Evolutionary conservation across 2,329 filamentous ascomycete genomes (phyloP), one percentile per base, ranked within the genome.

Genomic region (Claviceps africana): DNA sequence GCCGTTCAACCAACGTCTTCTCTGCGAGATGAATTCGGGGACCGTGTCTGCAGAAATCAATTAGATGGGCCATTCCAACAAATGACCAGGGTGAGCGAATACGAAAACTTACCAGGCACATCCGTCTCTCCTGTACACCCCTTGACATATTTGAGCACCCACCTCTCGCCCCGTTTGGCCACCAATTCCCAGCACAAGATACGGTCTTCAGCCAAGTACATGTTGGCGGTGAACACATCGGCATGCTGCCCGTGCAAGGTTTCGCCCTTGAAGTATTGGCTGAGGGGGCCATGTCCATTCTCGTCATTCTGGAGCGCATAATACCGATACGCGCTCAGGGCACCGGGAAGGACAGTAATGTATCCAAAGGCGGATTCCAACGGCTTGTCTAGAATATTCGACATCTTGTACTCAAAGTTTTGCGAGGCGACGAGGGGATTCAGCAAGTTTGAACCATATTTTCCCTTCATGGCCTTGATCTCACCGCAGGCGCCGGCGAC

Each of bases 371-470:
- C 91, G 0, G 88, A 95, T 67, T 98, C 93, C 2, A 98, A 74
- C 0, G 93, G 93, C 68, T 98, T 98, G 66, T 98, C 93, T 28
- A 98, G 76, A 61, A 98, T 98, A 62, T 98, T 98, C 42, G 89
- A 95, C 88, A 98, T 96, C 70, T 98, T 98, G 75, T 98, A 98
- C 72, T 98, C 93, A 59, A 98, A 98, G 66, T 98, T 98, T 62
- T 98, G 93, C 46, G 89, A 95, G 0, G 93, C 93, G 17, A 98
- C 91, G 6, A 98, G 75, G 0, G 93, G 93, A 62, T 98, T 98
- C 46, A 98, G 73, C 17, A 98, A 76, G 56, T 91, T 88, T 5
- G 82, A 73, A 63, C 88, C 90, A 25, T 79, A 82, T 58, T 84
- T 88, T 8, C 93, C 93, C 67, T 96, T 95, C 70, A 95, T 95